A percentile compares a stretch with the other conserved stretches of the same genome.
These are phyloP conservation scores for Sarocladium brachiariae DNA, from an alignment of 2,329 filamentous ascomycete genomes.

Conservation along the genomic window DNA sequence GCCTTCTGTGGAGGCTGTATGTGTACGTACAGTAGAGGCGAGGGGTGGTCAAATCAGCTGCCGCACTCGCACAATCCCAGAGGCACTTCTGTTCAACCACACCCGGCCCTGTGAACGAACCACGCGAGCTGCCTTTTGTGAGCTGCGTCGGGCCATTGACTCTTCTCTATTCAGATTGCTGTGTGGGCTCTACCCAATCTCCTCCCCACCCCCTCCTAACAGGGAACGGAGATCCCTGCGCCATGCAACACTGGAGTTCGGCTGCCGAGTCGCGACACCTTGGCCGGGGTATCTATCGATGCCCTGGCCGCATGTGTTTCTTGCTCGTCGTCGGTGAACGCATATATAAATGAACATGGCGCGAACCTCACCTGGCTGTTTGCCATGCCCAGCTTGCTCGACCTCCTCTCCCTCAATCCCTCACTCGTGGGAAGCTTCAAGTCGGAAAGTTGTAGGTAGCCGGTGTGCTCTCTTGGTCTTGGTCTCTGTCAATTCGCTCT, in stretches of 20 bases:
- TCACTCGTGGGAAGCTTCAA: background rate
- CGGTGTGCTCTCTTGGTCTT: background rate
- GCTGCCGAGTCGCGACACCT: slow-evolving; percentile 3
- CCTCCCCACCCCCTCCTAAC: background rate
- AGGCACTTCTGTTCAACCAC: slow-evolving; percentile 8
- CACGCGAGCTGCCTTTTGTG: slow-evolving; percentile 5
- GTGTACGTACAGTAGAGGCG: too few species aligned
- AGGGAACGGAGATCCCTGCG: slow-evolving; percentile 3
- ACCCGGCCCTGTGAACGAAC: background rate
- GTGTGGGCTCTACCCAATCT: background rate
- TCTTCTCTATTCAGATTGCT: background rate
- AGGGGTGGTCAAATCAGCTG: background rate
- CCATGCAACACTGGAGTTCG: slow-evolving; percentile 7
- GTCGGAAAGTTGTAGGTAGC: background rate
- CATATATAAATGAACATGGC: background rate
- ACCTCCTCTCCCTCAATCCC: background rate
- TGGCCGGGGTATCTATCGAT: background rate
- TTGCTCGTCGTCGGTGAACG: too few species aligned
- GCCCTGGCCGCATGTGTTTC: background rate
- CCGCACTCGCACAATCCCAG: background rate
- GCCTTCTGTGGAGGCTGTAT: too few species aligned
- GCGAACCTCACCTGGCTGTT: background rate
- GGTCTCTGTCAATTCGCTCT: background rate
- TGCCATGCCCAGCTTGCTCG: background rate
- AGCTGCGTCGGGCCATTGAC: background rate